Evolutionary conservation across 768 basidiomycete genomes (phyloP), one percentile per base, ranked within the genome.

Genomic region (Rhodotorula babjevae): DNA sequence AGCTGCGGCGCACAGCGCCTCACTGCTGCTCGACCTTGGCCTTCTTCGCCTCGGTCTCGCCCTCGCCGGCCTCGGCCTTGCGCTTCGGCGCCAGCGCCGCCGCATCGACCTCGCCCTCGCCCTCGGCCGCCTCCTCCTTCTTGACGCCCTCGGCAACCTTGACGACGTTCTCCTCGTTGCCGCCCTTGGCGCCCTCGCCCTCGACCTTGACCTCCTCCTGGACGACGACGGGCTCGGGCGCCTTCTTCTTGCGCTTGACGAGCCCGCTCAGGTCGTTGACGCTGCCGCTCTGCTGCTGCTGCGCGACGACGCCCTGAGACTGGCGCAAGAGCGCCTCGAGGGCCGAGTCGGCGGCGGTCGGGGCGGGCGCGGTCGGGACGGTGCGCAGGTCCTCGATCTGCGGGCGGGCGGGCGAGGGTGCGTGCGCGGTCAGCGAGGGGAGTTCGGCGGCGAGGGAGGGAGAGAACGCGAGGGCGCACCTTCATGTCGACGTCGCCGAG

Each of bases 311-410:
- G 33, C 23, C 36, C 19, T 57, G 44, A 14, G 67, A 63, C 29
- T 64, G 58, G 21, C 69, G 68, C 27, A 76, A 46, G 52, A 73
- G 63, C 8, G 56, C 59, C 49, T 73, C 66, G 47, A 76, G 66
- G 0, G 72, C 69, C 0, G 33, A 11, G 36, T 76, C 75, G 16
- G 68, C 29, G 10, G 66, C 67, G n/a, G 69, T 57, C 3, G 66
- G 63, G 4, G 63, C 63, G 12, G 72, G 71, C 16, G 46, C 72
- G 8, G 23, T 36, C 19, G 75, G 75, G 23, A 73, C 58, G 16
- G 71, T 69, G 52, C 72, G 71, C 52, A 75, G 65, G 65, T 75
- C 74, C 33, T 75, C 74, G 49, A 75, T 75, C 74, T 75, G 58
- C 27, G 40, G 23, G 21, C 11, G 21, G n/a, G 21, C 15, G 47